Evolutionary conservation across 2,329 filamentous ascomycete species (phyloP).

Genomic region (Alternaria consortialis): DNA sequence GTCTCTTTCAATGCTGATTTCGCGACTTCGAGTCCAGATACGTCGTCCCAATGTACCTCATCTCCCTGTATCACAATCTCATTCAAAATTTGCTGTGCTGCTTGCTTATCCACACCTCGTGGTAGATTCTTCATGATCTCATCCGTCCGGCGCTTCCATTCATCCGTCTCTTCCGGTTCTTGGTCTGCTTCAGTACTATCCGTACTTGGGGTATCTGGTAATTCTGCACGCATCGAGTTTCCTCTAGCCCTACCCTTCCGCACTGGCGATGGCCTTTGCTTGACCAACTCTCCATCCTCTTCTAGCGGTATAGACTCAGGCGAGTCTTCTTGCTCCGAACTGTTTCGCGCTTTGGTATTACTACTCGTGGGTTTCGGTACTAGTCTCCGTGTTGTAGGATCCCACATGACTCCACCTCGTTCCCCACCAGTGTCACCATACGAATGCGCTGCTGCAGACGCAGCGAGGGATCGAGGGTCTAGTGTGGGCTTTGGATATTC

Average conservation of each 20-base stretch:
- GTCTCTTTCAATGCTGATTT: slow-evolving; percentile 94
- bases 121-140: slow-evolving; percentile 78
- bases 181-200: slow-evolving; percentile 35
- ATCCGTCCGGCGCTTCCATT: slow-evolving; percentile 47
- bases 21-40: slow-evolving; percentile 87
- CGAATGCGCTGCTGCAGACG: slow-evolving; percentile 45
- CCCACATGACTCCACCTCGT: slow-evolving; percentile 23
- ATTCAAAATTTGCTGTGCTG: slow-evolving; percentile 91
- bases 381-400: slow-evolving; percentile 22
- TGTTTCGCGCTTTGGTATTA: slow-evolving; percentile 27
- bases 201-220: slow-evolving; percentile 43
- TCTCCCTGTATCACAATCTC: slow-evolving; percentile 96
- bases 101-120: slow-evolving; percentile 79
- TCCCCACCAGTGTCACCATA: slow-evolving; percentile 35
- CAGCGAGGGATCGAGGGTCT: slow-evolving; percentile 37
- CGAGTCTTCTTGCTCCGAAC: slow-evolving; percentile 27
- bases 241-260: slow-evolving; percentile 41
- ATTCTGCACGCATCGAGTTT: slow-evolving; percentile 43
- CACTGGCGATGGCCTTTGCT: slow-evolving; percentile 31
- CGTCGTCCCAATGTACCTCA: slow-evolving; percentile 92
- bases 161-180: slow-evolving; percentile 41
- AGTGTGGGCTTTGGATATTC: slow-evolving; percentile 54
- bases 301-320: slow-evolving; percentile 32
- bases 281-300: slow-evolving; percentile 30
- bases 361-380: slow-evolving; percentile 22